Base-by-base conservation (phyloP, 2,329 filamentous ascomycete genomes). In the Penicillium sp. region DNA sequence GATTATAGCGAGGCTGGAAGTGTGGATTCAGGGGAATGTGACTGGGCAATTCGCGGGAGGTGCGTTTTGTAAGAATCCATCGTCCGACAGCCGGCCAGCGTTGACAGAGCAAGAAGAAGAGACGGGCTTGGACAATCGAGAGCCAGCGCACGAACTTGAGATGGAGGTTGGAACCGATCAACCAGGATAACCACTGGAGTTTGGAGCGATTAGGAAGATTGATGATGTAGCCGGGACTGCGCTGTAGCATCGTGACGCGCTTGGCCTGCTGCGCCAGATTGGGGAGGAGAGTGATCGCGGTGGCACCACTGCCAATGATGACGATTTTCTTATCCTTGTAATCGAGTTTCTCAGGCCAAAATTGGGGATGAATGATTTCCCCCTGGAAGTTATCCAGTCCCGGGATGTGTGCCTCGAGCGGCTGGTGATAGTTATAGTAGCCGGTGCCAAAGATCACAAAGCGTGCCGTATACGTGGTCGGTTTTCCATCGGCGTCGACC, bases 221-320 rank as follows among this genome's bases (percentile, higher is more conserved):
- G 30, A 83, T 50, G 38, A 89, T 72, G 53, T 85, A 89, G 0
- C 74, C 75, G 0, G 87, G 87, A 30, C 80, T 86, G 39, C 87
- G 78, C 64, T 93, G 86, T 2, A 93, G 72, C 77, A 90, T 86
- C 1, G 84, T 90, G 17, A 88, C 79, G 10, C 76, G 73, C 4
- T 64, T 65, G 4, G 83, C 84, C 26, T 73, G 76, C 29, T 82
- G 66, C 1, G 79, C 77, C 30, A 93, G 64, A 31, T 72, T 75
- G 0, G 86, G 87, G 2, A 93, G 60, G 1, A 94, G 71, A 0
- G 86, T 92, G 32, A 90, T 66, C 5, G 85, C 82, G 0, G 87
- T 93, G 2, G 86, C 86, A 6, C 87, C 87, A 11, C 77, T 82
- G 11, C 85, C 85, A 45, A 92, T 77, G 41, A 90, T 71, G 29